A percentile compares a stretch with the other conserved stretches of the same genome.
Evolutionary conservation across 2,329 filamentous ascomycete species (phyloP).

Genomic region (Exophiala alcalophila): DNA sequence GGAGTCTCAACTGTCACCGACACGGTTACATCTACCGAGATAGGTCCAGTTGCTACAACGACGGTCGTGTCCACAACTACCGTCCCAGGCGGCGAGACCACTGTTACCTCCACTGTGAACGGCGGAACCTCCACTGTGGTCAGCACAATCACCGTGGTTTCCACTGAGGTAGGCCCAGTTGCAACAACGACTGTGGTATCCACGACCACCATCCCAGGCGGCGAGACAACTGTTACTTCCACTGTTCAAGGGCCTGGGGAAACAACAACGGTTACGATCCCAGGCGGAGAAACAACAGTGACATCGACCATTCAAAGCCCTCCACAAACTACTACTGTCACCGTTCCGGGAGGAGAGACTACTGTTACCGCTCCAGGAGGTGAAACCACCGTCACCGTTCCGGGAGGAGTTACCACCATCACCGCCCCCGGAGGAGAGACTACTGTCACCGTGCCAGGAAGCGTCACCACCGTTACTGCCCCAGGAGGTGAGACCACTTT

Average conservation of each 20-base stretch:
- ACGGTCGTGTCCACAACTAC: background rate
- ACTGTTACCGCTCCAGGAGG: conserved; percentile 1
- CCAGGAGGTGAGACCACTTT: background rate
- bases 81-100: background rate
- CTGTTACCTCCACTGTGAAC: background rate
- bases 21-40: background rate
- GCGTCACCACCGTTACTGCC: background rate
- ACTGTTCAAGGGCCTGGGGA: conserved; percentile 1
- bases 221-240: conserved; percentile 1
- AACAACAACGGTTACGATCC: conserved; percentile 2
- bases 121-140: background rate
- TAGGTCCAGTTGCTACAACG: background rate
- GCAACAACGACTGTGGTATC: background rate
- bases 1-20: background rate
- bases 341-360: background rate
- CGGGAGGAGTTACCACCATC: background rate
- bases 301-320: conserved; percentile 2
- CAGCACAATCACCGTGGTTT: too few species aligned
- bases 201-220: background rate
- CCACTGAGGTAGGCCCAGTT: background rate
- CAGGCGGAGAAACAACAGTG: background rate
- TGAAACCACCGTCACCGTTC: background rate
- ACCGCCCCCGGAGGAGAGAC: background rate
- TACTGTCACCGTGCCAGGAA: too few species aligned
- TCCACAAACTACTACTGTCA: conserved; percentile 1